A percentile compares a stretch with the other conserved stretches of the same genome.
phyloP scores from a whole-genome alignment of 495 filamentous ascomycete species.

The Penicillium waksmanii region DNA sequence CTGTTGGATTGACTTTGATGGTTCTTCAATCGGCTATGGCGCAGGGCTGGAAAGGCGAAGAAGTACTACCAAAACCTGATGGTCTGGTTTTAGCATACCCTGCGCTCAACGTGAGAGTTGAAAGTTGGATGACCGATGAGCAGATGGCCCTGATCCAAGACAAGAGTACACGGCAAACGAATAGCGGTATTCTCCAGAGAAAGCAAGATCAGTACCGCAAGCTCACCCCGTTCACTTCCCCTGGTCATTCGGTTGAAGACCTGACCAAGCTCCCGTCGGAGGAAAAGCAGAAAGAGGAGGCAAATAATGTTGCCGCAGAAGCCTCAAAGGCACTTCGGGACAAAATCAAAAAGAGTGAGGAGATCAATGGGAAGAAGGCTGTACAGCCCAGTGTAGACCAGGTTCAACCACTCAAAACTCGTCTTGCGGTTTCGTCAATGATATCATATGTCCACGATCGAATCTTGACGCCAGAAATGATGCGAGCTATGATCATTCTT shows the following conservation, averaged over 20 bases:
- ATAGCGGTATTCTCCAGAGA: slow-evolving; percentile 70
- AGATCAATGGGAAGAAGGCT: slow-evolving; percentile 35
- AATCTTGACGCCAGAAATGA: slow-evolving; percentile 95
- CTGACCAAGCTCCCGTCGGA: slow-evolving; percentile 27
- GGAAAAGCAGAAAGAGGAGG: slow-evolving; percentile 44
- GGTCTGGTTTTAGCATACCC: slow-evolving; percentile 89
- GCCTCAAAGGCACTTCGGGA: slow-evolving; percentile 33
- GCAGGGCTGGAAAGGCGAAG: slow-evolving; percentile 60
- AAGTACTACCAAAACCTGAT: slow-evolving; percentile 71
- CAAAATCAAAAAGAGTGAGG: slow-evolving; percentile 28
- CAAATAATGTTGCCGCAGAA: slow-evolving; percentile 31
- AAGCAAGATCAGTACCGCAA: slow-evolving; percentile 75
- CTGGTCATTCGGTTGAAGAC: slow-evolving; percentile 64
- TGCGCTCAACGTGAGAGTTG: slow-evolving; percentile 89
- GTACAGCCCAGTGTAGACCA: slow-evolving; percentile 52
- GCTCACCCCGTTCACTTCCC: slow-evolving; percentile 63
- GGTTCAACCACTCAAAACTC: slow-evolving; percentile 74
- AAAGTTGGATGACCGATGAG: slow-evolving; percentile 99
- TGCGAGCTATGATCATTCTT: slow-evolving; percentile 98
- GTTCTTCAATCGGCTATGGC: slow-evolving; percentile 72
- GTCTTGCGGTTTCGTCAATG: slow-evolving; percentile 90
- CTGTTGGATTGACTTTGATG: slow-evolving; percentile 83
- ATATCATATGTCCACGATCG: slow-evolving; percentile 98
- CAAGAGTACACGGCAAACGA: slow-evolving; percentile 73
- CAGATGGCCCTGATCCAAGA: slow-evolving; percentile 94